phyloP scores from a whole-genome alignment of 768 basidiomycete genomes.

The Fomitopsis serialis region DNA sequence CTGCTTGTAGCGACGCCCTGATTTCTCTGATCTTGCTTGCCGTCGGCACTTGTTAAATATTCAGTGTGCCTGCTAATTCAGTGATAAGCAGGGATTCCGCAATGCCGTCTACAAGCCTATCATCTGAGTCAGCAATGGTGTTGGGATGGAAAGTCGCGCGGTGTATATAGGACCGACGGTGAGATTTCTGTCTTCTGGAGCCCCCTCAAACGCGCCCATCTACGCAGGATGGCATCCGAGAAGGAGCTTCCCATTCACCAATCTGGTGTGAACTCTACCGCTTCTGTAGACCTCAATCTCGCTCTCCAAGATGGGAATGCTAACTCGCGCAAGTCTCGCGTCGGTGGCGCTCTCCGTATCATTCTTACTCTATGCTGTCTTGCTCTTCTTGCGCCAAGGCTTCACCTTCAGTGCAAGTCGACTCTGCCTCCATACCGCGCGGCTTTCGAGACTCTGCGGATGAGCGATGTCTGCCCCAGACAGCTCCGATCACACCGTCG shows the following conservation, averaged over 20 bases:
- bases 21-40: too few relatives aligned
- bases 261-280: not conserved
- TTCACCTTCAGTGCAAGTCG: not conserved
- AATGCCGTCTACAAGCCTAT: not conserved
- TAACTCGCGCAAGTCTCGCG: not conserved
- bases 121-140: not conserved
- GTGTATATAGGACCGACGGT: too few relatives aligned
- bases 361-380: not conserved
- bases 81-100: not conserved
- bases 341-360: not conserved
- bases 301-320: not conserved
- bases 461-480: conserved; percentile 28
- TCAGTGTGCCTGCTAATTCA: not conserved
- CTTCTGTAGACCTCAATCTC: too few relatives aligned
- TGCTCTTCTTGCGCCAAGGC: not conserved
- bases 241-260: not conserved
- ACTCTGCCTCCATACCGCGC: not conserved
- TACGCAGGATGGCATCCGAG: not conserved
- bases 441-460: not conserved
- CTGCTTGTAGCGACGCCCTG: too few relatives aligned
- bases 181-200: not conserved
- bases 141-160: too few relatives aligned
- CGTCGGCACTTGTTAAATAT: too few relatives aligned
- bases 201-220: not conserved
- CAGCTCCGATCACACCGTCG: conserved; percentile 18